Evolutionary conservation across 139 green algal genomes (phyloP).

Genomic region (Closterium sp.): DNA sequence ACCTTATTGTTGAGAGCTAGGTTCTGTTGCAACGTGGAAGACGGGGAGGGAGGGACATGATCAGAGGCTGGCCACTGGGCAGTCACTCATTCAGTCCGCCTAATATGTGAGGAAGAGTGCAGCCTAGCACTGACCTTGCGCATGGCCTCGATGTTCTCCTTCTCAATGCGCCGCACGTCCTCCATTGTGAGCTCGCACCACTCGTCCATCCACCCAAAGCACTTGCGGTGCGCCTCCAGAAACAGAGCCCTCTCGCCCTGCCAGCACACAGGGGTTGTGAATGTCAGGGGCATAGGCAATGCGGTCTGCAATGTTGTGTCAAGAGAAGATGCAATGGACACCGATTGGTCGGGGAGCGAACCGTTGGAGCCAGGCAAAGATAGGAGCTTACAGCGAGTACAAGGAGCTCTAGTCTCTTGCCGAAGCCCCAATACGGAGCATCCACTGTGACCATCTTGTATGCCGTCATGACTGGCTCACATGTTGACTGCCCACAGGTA

Average conservation of each 20-base stretch:
- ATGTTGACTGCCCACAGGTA: slow-evolving; percentile 24
- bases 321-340: not conserved
- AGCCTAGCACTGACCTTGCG: not conserved
- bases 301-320: not conserved
- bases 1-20: not conserved
- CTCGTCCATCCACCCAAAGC: slow-evolving; percentile 43
- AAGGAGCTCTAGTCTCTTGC: slow-evolving; percentile 5
- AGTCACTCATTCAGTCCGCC: no score
- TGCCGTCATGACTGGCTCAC: slow-evolving; percentile 35
- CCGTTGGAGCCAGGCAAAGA: not conserved
- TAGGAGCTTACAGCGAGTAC: not conserved
- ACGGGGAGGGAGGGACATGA: no score
- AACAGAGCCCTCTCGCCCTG: slow-evolving; percentile 30
- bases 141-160: slow-evolving; percentile 18
- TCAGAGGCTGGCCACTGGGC: no score
- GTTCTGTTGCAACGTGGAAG: not conserved
- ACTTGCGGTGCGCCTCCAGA: slow-evolving; percentile 35
- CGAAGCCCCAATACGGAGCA: slow-evolving; percentile 49
- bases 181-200: slow-evolving; percentile 35
- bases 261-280: no score
- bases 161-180: slow-evolving; percentile 28
- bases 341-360: not conserved
- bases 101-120: not conserved
- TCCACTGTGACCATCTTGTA: slow-evolving; percentile 49
- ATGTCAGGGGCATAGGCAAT: not conserved